These are phyloP conservation scores for Hypomyces rosellus DNA, from an alignment of 2,329 filamentous ascomycete genomes.

Conservation along the genomic window DNA sequence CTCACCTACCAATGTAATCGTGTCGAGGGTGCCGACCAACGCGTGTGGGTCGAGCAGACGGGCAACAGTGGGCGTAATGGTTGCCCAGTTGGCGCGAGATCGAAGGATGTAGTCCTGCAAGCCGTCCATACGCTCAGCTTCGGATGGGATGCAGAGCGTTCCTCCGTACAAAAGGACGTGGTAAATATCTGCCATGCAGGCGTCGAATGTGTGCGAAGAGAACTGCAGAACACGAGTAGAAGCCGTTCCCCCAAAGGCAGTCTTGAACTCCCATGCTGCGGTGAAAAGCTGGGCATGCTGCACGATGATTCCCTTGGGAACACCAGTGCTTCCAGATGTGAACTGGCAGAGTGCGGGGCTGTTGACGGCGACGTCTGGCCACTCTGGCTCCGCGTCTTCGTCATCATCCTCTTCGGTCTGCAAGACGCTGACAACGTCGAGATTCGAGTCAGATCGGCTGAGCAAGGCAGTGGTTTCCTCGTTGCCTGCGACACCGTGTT, in stretches of 20 bases:
- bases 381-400: not conserved
- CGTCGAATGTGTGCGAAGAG: slow-evolving; percentile 4
- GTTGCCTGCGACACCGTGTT: not conserved
- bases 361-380: slow-evolving; percentile 38
- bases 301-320: slow-evolving; percentile 49
- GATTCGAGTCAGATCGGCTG: too few relatives aligned
- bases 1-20: not conserved
- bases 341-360: slow-evolving; percentile 24
- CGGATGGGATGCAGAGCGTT: slow-evolving; percentile 2
- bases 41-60: not conserved
- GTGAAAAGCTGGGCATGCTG: not conserved
- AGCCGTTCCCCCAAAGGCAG: too few relatives aligned
- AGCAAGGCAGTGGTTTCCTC: too few relatives aligned
- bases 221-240: slow-evolving; percentile 1
- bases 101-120: not conserved
- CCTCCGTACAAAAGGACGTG: not conserved
- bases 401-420: too few relatives aligned
- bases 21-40: not conserved
- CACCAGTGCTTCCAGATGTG: slow-evolving; percentile 53
- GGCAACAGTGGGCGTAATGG: not conserved
- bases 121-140: slow-evolving; percentile 2
- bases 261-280: too few relatives aligned
- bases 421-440: too few relatives aligned
- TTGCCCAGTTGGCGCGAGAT: not conserved
- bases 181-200: slow-evolving; percentile 1